Evolutionary conservation across 1,139 yeast species (phyloP), one percentile per base, ranked within the genome.

Genomic region (Keqinozyma sinolaborantium): DNA sequence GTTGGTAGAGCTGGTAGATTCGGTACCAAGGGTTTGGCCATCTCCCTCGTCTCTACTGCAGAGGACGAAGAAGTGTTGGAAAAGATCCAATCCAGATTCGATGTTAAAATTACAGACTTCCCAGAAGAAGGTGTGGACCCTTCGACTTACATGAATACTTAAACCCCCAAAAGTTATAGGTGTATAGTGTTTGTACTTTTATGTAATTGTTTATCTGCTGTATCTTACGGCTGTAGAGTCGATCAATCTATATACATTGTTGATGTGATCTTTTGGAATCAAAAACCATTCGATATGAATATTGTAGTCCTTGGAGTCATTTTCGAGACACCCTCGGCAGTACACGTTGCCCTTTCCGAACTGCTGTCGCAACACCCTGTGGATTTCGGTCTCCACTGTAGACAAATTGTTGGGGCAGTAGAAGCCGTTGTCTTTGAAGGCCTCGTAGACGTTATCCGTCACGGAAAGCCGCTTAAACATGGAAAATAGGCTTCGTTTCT

Each of bases 1-100:
- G 98, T 92, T 42, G 98, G 98, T 60, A 88, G 98, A 79, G 98
- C 98, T 49, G 98, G 98, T 68, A 88, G 98, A 77, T 92, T 92
- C 55, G 98, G 98, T 73, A 92, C 98, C 60, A 92, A 92, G 72
- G 98, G 98, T 70, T 80, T 92, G 53, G 95, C 97, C 34, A 76
- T 92, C 40, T 87, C 97, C 30, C 85, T 92, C 50, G 95, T 92
- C 34, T 76, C 95, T 25, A 73, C 79, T 38, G 83, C 80, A 51
- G 94, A 82, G 44, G 98, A 92, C 56, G 88, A 87, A 62, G 87
- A 83, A 67, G 86, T 90, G 32, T 76, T 94, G 62, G 87, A 78
- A 54, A 84, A 87, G 70, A 92, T 92, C 53, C 98, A 92, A 73
- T 94, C 88, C 50, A 83, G 98, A 68, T 92, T 92, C 66, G 97